Evolutionary conservation across 225 moss, liverwort and hornwort species (phyloP).

Genomic region (Bryoerythrophyllum caledonicum): DNA sequence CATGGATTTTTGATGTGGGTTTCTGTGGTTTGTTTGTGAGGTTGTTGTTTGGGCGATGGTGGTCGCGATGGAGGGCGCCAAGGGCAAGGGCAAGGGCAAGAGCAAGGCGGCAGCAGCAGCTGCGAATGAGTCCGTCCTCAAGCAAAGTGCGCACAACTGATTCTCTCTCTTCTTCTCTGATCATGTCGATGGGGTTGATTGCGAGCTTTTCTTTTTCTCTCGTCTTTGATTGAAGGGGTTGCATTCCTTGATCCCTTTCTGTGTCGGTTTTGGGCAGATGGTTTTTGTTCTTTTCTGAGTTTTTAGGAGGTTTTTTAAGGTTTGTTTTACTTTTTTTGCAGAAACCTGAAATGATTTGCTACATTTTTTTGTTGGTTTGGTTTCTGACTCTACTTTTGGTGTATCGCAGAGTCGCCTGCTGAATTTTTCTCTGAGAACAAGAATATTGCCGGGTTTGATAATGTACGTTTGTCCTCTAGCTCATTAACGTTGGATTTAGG

Average conservation of each 20-base stretch:
- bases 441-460: conserved; percentile 95
- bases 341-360: neutral
- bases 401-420: conserved; percentile 86
- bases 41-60: neutral
- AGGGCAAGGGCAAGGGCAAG: conserved; percentile 38
- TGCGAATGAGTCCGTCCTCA: conserved; percentile 46
- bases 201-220: neutral
- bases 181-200: neutral
- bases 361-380: neutral
- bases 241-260: neutral
- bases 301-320: no score
- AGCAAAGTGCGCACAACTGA: conserved; percentile 37
- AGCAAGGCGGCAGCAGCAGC: conserved; percentile 34
- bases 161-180: neutral
- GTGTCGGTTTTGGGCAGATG: conserved; percentile 19
- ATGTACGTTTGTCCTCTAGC: conserved; percentile 50
- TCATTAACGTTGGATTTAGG: neutral
- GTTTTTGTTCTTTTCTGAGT: neutral
- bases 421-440: conserved; percentile 98
- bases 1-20: neutral
- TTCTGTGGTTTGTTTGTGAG: neutral
- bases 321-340: no score
- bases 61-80: conserved; percentile 34
- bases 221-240: neutral
- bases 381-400: conserved; percentile 9